These are phyloP conservation scores for Ganoderma leucocontextum DNA, from an alignment of 1,284 basidiomycete species.

Conservation along the genomic window DNA sequence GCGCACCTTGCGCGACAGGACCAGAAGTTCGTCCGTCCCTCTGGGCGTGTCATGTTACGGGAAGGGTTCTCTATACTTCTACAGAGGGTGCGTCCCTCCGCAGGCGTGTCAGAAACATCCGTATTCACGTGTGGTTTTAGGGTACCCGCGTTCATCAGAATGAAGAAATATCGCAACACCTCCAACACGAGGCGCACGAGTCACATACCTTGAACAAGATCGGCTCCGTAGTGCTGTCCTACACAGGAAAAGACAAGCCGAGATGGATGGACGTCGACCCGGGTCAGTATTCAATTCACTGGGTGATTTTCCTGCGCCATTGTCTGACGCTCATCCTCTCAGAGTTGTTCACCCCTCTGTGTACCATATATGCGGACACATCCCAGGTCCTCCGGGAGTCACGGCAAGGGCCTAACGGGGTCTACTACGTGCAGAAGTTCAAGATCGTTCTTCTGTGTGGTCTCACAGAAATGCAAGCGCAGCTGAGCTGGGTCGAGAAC, in stretches of 20 bases:
- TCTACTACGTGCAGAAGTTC: slow-evolving; percentile 51
- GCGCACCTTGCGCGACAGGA: slow-evolving; percentile 43
- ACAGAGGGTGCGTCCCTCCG: slow-evolving; percentile 38
- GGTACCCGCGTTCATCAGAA: slow-evolving; percentile 44
- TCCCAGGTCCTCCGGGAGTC: slow-evolving; percentile 39
- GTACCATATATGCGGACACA: slow-evolving; percentile 52
- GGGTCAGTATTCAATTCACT: slow-evolving; percentile 38
- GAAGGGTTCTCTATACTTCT: slow-evolving; percentile 45
- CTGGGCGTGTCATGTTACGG: slow-evolving; percentile 42
- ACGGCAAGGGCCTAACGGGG: slow-evolving; percentile 26
- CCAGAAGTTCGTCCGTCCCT: slow-evolving; percentile 37
- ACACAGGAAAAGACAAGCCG: slow-evolving; percentile 49
- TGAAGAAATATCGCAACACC: slow-evolving; percentile 52
- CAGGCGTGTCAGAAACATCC: background rate
- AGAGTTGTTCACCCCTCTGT: slow-evolving; percentile 56
- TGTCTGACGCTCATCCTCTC: background rate
- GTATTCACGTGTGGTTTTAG: slow-evolving; percentile 31
- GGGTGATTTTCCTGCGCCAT: background rate
- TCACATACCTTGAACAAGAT: slow-evolving; percentile 39
- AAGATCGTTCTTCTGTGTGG: slow-evolving; percentile 61
- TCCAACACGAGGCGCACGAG: slow-evolving; percentile 44
- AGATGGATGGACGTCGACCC: slow-evolving; percentile 55
- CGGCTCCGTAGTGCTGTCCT: slow-evolving; percentile 48
- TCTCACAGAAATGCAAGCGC: slow-evolving; percentile 53
- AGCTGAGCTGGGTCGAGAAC: slow-evolving; percentile 55